These are phyloP conservation scores for Cokeromyces recurvatus DNA, from an alignment of 371 early-diverging fungal genomes.

Conservation along the genomic window DNA sequence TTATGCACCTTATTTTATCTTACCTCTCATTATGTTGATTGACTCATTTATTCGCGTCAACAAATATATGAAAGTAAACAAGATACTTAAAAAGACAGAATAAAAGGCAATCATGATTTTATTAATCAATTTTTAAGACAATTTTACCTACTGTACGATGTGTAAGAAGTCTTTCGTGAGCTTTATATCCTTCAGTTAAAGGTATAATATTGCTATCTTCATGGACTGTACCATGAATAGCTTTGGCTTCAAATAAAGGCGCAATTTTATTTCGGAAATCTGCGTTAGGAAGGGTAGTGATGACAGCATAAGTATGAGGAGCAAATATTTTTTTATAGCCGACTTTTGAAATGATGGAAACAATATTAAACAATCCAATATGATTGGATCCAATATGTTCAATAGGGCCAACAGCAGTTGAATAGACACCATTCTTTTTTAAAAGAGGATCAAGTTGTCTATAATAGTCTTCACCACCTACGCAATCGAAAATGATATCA, in stretches of 20 bases:
- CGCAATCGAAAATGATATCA: slow-evolving; percentile 48
- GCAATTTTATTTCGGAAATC: slow-evolving; percentile 6
- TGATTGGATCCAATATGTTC: slow-evolving; percentile 12
- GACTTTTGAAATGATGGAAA: neutral
- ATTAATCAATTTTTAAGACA: slow-evolving; percentile 24
- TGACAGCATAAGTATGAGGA: neutral
- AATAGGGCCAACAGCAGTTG: slow-evolving; percentile 43
- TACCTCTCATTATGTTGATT: slow-evolving; percentile 48
- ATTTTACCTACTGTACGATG: slow-evolving; percentile 52
- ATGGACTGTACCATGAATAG: neutral
- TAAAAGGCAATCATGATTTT: no score
- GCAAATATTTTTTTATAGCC: slow-evolving; percentile 4
- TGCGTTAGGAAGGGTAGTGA: slow-evolving; percentile 1
- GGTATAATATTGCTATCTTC: slow-evolving; percentile 14
- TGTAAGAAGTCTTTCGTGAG: slow-evolving; percentile 33
- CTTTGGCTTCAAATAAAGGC: slow-evolving; percentile 2
- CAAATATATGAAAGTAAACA: neutral
- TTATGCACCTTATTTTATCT: slow-evolving; percentile 55
- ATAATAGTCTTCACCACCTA: slow-evolving; percentile 51
- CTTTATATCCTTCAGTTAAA: slow-evolving; percentile 37
- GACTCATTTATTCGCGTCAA: slow-evolving; percentile 37
- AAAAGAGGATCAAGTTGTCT: slow-evolving; percentile 23
- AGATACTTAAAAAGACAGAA: no score
- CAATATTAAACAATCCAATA: neutral
- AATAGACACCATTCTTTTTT: slow-evolving; percentile 28